These are phyloP conservation scores for Saccharomyces hybrid DNA, from an alignment of 1,139 yeast genomes.

Conservation along the genomic window DNA sequence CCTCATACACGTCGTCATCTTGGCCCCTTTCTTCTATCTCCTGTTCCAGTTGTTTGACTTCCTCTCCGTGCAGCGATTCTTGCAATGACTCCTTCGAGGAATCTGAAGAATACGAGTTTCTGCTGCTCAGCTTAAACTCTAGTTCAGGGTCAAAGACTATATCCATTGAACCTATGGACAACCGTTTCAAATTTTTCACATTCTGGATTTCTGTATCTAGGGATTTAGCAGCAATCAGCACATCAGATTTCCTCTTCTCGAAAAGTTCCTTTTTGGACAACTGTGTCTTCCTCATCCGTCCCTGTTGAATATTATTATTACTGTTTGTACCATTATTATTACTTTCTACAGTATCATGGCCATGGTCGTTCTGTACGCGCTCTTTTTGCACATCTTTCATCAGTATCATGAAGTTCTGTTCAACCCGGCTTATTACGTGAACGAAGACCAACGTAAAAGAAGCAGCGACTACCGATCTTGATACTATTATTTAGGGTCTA, in stretches of 20 bases:
- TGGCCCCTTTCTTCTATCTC: neutral
- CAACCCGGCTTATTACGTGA: neutral
- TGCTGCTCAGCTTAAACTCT: conserved; percentile 21
- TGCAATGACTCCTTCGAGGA: neutral
- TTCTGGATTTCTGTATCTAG: conserved; percentile 29
- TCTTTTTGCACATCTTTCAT: neutral
- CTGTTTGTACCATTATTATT: neutral
- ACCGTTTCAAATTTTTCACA: conserved; percentile 30
- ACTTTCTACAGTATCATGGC: neutral
- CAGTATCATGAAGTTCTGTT: neutral
- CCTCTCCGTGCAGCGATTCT: neutral
- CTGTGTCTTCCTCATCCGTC: neutral
- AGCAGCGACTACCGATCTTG: neutral
- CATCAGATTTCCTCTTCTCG: conserved; percentile 30
- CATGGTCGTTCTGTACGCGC: neutral
- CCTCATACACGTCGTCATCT: conserved; percentile 3
- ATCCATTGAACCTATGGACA: conserved; percentile 33
- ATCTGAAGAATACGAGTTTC: conserved; percentile 11
- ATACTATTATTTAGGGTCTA: neutral
- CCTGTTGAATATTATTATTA: neutral
- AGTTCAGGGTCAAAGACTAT: conserved; percentile 30
- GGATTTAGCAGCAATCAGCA: conserved; percentile 32
- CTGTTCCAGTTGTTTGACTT: neutral
- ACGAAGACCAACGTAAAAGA: neutral
- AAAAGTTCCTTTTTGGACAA: neutral